Percentiles rank a stretch among this genome's conserved stretches.
Evolutionary conservation across 768 basidiomycete species (phyloP).

Genomic region (Amanita muscaria): DNA sequence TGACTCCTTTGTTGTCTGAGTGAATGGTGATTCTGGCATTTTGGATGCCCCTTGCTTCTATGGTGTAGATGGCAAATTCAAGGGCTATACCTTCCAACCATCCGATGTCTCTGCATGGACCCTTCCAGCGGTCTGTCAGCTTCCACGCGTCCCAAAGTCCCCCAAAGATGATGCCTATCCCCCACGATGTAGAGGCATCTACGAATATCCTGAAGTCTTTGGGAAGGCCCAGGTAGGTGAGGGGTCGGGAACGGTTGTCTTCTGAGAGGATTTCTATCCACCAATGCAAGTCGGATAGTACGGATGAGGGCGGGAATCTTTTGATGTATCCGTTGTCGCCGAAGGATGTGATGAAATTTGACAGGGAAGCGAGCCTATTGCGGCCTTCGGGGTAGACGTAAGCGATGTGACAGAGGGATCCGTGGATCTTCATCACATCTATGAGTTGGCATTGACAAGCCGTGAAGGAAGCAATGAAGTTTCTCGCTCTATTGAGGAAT

Average conservation of each 20-base stretch:
- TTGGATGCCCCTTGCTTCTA: too few relatives aligned
- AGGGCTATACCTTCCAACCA: too few relatives aligned
- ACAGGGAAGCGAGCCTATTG: slow-evolving; percentile 17
- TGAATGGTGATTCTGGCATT: too few relatives aligned
- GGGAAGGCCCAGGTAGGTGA: slow-evolving; percentile 2
- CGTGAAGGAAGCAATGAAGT: slow-evolving; percentile 11
- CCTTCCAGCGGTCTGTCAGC: slow-evolving; percentile 10
- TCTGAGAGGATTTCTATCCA: slow-evolving; percentile 15
- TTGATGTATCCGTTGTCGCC: too few relatives aligned
- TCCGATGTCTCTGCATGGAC: too few relatives aligned
- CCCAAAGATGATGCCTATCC: slow-evolving; percentile 26
- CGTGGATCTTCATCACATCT: slow-evolving; percentile 20
- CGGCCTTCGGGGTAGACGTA: slow-evolving; percentile 20
- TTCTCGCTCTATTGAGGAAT: slow-evolving; percentile 14
- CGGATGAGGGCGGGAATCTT: too few relatives aligned
- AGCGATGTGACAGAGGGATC: slow-evolving; percentile 23
- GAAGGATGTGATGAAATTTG: slow-evolving; percentile 18
- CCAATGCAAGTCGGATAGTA: slow-evolving; percentile 21
- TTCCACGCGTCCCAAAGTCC: slow-evolving; percentile 22
- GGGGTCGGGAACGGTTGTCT: slow-evolving; percentile 4
- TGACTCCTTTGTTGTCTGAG: too few relatives aligned
- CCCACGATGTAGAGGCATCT: slow-evolving; percentile 31
- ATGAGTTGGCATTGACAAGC: slow-evolving; percentile 10
- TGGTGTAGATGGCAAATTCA: too few relatives aligned
- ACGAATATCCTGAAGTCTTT: slow-evolving; percentile 20